These are phyloP conservation scores for Colletotrichum salicis DNA, from an alignment of 2,329 filamentous ascomycete genomes.

Conservation along the genomic window DNA sequence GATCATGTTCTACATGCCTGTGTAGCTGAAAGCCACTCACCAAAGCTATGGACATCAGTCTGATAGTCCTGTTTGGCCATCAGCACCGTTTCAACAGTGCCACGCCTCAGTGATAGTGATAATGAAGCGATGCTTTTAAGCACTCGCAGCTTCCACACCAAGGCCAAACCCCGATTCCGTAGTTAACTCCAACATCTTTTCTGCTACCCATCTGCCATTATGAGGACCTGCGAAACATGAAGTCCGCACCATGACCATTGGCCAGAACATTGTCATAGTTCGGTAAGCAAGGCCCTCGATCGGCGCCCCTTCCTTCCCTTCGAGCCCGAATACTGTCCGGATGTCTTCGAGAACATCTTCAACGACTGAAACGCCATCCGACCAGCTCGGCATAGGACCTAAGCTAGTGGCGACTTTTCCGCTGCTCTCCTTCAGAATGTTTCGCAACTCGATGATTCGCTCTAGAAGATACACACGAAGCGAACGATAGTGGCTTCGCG, in stretches of 20 bases:
- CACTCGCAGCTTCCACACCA: conserved; percentile 11
- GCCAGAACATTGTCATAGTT: conserved; percentile 33
- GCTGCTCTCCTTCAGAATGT: background rate
- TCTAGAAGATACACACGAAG: conserved; percentile 16
- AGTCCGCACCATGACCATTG: conserved; percentile 23
- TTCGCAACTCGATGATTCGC: conserved; percentile 2
- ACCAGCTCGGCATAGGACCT: background rate
- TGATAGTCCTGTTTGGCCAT: background rate
- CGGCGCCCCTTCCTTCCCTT: conserved; percentile 8
- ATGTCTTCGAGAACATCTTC: conserved; percentile 24
- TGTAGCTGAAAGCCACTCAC: background rate
- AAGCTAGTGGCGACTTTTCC: background rate
- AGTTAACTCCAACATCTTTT: conserved; percentile 24
- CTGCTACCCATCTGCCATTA: conserved; percentile 17
- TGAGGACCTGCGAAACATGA: conserved; percentile 23
- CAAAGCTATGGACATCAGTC: background rate
- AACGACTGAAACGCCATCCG: background rate
- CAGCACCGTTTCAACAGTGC: background rate
- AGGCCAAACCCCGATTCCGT: conserved; percentile 25
- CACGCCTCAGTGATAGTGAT: background rate
- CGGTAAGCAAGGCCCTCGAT: conserved; percentile 17
- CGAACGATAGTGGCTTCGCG: conserved; percentile 10
- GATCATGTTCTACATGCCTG: background rate
- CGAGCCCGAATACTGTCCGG: conserved; percentile 17
- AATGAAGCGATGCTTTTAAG: background rate